Evolutionary conservation across 345 rosid species (phyloP).

Genomic region (Eutrema japonicum): DNA sequence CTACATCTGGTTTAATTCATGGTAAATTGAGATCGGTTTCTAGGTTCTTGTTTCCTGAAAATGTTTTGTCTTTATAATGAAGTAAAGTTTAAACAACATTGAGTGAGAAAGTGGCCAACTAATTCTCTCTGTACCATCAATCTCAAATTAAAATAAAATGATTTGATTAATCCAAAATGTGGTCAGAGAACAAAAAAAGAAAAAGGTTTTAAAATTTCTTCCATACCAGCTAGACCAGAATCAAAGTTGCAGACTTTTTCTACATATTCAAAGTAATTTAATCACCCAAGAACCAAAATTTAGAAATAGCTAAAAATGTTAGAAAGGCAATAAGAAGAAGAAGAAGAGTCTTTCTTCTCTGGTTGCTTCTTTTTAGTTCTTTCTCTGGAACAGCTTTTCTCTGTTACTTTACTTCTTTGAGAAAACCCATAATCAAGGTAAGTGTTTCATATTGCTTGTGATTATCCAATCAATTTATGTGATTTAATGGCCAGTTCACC

Average conservation of each 20-base stretch:
- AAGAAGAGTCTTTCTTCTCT: constrained; percentile 28
- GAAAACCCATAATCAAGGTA: constrained; percentile 33
- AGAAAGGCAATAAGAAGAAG: constrained; percentile 28
- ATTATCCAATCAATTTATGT: constrained; percentile 3
- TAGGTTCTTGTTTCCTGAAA: constrained; percentile 24
- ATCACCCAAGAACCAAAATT: constrained; percentile 4
- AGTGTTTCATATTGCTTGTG: constrained; percentile 27
- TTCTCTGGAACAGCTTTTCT: constrained; percentile 31
- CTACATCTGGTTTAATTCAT: constrained; percentile 13
- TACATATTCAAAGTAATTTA: constrained; percentile 38
- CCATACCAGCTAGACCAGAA: constrained; percentile 44
- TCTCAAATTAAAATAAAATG: constrained; percentile 7
- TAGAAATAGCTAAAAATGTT: neutral
- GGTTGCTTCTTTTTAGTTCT: constrained; percentile 26
- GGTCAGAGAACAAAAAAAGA: constrained; percentile 29
- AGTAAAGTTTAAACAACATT: constrained; percentile 44
- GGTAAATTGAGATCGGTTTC: constrained; percentile 10
- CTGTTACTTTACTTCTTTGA: constrained; percentile 27
- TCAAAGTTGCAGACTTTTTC: constrained; percentile 36
- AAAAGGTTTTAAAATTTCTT: constrained; percentile 18
- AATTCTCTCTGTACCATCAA: constrained; percentile 41
- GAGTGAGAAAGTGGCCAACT: constrained; percentile 66
- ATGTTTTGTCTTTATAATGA: constrained; percentile 40
- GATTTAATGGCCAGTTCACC: constrained; percentile 25
- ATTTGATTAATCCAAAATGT: constrained; percentile 38